These are phyloP conservation scores for Umbilicaria muhlenbergii DNA, from an alignment of 495 filamentous ascomycete species.

Conservation along the genomic window DNA sequence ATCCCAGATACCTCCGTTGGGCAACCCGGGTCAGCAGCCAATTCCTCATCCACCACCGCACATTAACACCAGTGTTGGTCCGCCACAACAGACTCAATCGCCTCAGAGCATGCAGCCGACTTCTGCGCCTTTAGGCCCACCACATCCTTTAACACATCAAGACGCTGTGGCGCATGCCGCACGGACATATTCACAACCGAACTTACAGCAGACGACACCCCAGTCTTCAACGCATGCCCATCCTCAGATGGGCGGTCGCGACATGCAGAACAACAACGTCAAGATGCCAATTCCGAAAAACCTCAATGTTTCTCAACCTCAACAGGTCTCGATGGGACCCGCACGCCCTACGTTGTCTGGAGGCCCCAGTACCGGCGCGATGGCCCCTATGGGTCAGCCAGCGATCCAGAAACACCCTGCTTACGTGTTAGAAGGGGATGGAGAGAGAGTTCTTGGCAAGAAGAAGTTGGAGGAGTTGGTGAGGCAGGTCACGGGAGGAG, in stretches of 20 bases:
- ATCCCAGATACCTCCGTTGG: constrained; percentile 25
- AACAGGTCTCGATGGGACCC: constrained; percentile 52
- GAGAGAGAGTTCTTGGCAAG: constrained; percentile 79
- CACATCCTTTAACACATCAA: constrained; percentile 44
- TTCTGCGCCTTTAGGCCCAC: constrained; percentile 28
- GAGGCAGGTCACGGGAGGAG: constrained; percentile 76
- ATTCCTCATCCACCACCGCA: constrained; percentile 27
- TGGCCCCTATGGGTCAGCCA: constrained; percentile 73
- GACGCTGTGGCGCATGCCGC: constrained; percentile 46
- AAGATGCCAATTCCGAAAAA: constrained; percentile 68
- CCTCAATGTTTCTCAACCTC: constrained; percentile 51
- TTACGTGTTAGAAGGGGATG: constrained; percentile 75
- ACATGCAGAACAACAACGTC: constrained; percentile 31
- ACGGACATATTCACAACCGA: constrained; percentile 35
- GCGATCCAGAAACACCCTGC: constrained; percentile 65
- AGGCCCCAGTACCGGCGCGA: constrained; percentile 53
- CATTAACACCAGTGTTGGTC: constrained; percentile 23
- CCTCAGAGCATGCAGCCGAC: constrained; percentile 25
- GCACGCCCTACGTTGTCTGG: constrained; percentile 65
- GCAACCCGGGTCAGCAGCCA: constrained; percentile 27
- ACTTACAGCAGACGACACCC: constrained; percentile 18
- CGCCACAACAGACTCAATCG: constrained; percentile 30
- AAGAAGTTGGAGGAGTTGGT: constrained; percentile 94
- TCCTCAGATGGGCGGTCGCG: constrained; percentile 33
- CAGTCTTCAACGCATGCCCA: constrained; percentile 30